Percentiles rank a stretch among this genome's conserved stretches.
Evolutionary conservation across 805 yeast genomes (phyloP).

Genomic region (Kluyveromyces dobzhanskii): DNA sequence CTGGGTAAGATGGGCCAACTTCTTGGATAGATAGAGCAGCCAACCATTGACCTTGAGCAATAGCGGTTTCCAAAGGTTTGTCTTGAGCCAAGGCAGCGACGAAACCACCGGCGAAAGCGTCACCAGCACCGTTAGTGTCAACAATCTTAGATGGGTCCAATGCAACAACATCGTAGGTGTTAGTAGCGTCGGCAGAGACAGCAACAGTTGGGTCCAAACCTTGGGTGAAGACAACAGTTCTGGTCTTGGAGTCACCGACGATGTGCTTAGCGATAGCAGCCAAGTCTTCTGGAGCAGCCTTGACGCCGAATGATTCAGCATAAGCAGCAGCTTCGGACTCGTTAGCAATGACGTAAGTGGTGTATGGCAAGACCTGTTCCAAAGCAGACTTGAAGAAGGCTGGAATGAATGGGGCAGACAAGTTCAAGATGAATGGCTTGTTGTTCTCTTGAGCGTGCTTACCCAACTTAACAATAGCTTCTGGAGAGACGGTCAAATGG

Average conservation of each 20-base stretch:
- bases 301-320: constrained; percentile 74
- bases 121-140: constrained; percentile 99
- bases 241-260: constrained; percentile 51
- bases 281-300: constrained; percentile 43
- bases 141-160: constrained; percentile 59
- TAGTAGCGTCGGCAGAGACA: constrained; percentile 46
- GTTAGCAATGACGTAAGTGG: constrained; percentile 88
- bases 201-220: constrained; percentile 87
- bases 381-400: constrained; percentile 91
- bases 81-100: constrained; percentile 79
- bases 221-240: constrained; percentile 91
- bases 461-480: constrained; percentile 82
- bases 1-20: constrained; percentile 91
- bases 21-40: constrained; percentile 88
- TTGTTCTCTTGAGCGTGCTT: constrained; percentile 80
- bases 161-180: constrained; percentile 59
- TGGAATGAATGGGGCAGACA: constrained; percentile 95
- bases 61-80: constrained; percentile 47
- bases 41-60: constrained; percentile 93
- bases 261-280: constrained; percentile 72
- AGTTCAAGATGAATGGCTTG: constrained; percentile 74
- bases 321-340: constrained; percentile 95
- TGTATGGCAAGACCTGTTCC: constrained; percentile 72
- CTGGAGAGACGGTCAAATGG: constrained; percentile 97
- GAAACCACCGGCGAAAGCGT: constrained; percentile 96